phyloP scores from a whole-genome alignment of 306 rosid genomes.

The Purshia tridentata region DNA sequence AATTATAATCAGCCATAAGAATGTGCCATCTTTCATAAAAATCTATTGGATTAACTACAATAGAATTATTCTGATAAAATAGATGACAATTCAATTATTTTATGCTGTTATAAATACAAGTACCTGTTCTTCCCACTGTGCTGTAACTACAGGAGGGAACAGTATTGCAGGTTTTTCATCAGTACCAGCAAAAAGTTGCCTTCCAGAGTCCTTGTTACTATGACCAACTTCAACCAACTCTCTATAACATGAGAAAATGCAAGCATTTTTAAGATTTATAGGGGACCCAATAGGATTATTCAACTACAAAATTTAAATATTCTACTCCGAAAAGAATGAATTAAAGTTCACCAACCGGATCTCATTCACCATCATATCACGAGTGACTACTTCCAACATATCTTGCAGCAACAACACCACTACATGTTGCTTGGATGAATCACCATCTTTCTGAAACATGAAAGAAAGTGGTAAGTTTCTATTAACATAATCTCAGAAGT shows the following conservation, averaged over 20 bases:
- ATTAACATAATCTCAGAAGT: slow-evolving; percentile 18
- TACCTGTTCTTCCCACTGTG: slow-evolving; percentile 99
- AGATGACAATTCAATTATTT: background rate
- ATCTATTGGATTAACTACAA: background rate
- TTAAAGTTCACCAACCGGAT: slow-evolving; percentile 57
- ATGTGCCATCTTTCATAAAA: slow-evolving; percentile 4
- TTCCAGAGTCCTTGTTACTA: slow-evolving; percentile 79
- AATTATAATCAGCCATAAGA: slow-evolving; percentile 31
- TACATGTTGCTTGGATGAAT: slow-evolving; percentile 55
- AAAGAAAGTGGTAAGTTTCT: slow-evolving; percentile 33
- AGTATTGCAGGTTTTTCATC: slow-evolving; percentile 71
- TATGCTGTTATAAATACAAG: slow-evolving; percentile 5
- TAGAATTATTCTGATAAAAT: background rate
- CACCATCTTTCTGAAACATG: slow-evolving; percentile 63
- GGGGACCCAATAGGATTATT: background rate
- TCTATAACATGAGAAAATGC: slow-evolving; percentile 42
- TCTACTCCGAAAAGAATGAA: slow-evolving; percentile 19
- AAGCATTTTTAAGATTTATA: slow-evolving; percentile 15
- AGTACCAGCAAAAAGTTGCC: slow-evolving; percentile 93
- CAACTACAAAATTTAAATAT: background rate
- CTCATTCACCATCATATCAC: slow-evolving; percentile 94
- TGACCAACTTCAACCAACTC: slow-evolving; percentile 84
- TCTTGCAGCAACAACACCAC: slow-evolving; percentile 90
- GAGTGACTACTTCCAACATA: slow-evolving; percentile 94
- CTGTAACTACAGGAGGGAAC: slow-evolving; percentile 75